Conservation (phyloP, 2,329 filamentous ascomycete genomes). For the Scedosporium aurantiacum region DNA sequence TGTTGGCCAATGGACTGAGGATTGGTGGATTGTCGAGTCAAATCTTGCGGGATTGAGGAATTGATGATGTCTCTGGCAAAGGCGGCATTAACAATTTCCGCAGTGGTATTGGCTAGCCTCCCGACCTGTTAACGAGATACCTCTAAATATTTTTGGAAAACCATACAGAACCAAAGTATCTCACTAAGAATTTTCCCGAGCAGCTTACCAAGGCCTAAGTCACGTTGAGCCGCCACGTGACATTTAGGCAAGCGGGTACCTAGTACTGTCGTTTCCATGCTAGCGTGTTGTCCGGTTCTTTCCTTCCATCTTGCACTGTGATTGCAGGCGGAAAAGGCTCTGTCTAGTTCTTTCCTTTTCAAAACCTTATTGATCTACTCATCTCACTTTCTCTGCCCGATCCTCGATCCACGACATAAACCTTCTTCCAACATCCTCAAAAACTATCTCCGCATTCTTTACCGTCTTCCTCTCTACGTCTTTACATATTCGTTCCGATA, state of each 20-base stretch:
- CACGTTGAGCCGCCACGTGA: background rate
- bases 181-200: background rate
- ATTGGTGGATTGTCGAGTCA: background rate
- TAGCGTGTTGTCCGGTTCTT: constrained; percentile 1
- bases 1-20: constrained; percentile 31
- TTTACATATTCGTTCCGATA: constrained; percentile 10
- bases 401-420: background rate
- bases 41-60: constrained; percentile 2
- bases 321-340: constrained; percentile 1
- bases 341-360: background rate
- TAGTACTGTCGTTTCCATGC: background rate
- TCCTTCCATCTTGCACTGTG: background rate
- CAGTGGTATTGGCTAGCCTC: constrained; percentile 1
- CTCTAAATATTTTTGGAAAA: background rate
- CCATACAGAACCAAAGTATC: background rate
- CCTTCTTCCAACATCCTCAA: background rate
- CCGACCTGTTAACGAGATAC: background rate
- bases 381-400: constrained; percentile 2
- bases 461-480: constrained; percentile 12
- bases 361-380: constrained; percentile 3
- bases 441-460: constrained; percentile 11
- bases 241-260: background rate
- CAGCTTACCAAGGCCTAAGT: background rate
- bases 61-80: constrained; percentile 5
- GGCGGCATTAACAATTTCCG: constrained; percentile 5